phyloP scores from a whole-genome alignment of 345 rosid species.

The Clarkia xantiana region DNA sequence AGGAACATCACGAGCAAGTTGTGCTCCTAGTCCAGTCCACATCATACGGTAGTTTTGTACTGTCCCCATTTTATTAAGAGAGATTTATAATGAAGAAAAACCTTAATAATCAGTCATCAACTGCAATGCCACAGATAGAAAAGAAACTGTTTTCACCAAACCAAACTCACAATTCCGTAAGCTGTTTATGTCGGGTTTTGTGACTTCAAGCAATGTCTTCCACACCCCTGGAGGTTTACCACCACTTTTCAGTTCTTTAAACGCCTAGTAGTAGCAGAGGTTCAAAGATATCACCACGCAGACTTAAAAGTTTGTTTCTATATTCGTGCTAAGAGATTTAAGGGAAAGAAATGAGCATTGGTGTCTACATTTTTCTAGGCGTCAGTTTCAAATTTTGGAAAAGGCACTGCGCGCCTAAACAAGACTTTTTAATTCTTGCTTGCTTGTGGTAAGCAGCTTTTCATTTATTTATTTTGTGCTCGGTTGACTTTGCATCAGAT shows the following conservation, averaged over 20 bases:
- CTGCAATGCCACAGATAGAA: neutral
- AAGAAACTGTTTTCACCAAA: neutral
- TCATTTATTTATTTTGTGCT: no score
- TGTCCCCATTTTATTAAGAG: slow-evolving; percentile 10
- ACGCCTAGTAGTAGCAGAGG: slow-evolving; percentile 36
- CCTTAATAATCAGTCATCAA: no score
- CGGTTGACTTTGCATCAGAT: no score
- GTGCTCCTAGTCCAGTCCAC: slow-evolving; percentile 96
- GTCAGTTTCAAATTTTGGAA: no score
- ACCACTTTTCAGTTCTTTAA: slow-evolving; percentile 50
- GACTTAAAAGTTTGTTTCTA: no score
- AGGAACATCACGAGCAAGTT: slow-evolving; percentile 92
- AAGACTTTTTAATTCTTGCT: no score
- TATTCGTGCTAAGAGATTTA: no score
- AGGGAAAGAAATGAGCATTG: no score
- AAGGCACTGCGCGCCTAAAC: no score
- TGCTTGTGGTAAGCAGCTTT: no score
- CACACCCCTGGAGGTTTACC: slow-evolving; percentile 72
- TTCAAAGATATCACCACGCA: slow-evolving; percentile 1
- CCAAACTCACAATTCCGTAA: slow-evolving; percentile 36
- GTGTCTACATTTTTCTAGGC: no score
- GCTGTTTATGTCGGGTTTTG: slow-evolving; percentile 38
- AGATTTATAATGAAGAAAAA: neutral
- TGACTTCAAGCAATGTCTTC: slow-evolving; percentile 64
- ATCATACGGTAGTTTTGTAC: slow-evolving; percentile 45